Percentiles rank a stretch among this genome's conserved stretches.
These are phyloP conservation scores for Penicillium sp. DNA, from an alignment of 2,329 filamentous ascomycete species.

Conservation along the genomic window DNA sequence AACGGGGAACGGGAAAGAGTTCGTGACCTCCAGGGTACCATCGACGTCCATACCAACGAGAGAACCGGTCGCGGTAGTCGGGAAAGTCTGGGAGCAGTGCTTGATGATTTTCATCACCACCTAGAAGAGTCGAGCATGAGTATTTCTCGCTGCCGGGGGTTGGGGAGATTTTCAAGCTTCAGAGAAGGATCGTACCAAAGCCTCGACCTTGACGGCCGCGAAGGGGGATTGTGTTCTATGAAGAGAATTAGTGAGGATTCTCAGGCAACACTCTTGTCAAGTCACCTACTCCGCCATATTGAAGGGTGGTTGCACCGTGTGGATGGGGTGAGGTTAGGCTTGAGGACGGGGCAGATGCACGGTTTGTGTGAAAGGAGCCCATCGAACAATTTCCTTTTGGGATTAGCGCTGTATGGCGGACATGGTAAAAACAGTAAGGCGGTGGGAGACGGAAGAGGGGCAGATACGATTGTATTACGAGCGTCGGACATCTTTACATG, in stretches of 20 bases:
- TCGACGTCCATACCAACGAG: slow-evolving; percentile 90
- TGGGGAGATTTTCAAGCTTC: slow-evolving; percentile 29
- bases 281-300: slow-evolving; percentile 23
- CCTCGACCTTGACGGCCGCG: slow-evolving; percentile 88
- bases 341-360: slow-evolving; percentile 15
- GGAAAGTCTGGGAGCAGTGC: slow-evolving; percentile 82
- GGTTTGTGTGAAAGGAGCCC: slow-evolving; percentile 23
- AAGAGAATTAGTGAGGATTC: slow-evolving; percentile 15
- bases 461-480: slow-evolving; percentile 16
- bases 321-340: slow-evolving; percentile 13
- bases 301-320: slow-evolving; percentile 14
- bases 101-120: slow-evolving; percentile 98
- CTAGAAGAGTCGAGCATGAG: slow-evolving; percentile 42
- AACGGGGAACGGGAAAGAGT: slow-evolving; percentile 88
- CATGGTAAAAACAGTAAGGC: slow-evolving; percentile 8
- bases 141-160: slow-evolving; percentile 22
- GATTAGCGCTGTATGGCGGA: slow-evolving; percentile 14
- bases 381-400: slow-evolving; percentile 15
- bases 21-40: slow-evolving; percentile 79
- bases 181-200: slow-evolving; percentile 60
- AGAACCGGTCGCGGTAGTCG: slow-evolving; percentile 80
- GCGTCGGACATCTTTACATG: background rate
- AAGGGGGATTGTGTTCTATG: slow-evolving; percentile 62
- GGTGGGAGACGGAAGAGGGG: slow-evolving; percentile 6
- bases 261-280: background rate